A percentile compares a stretch with the other conserved stretches of the same genome.
Evolutionary conservation across 2,329 filamentous ascomycete species (phyloP).

Genomic region (Claviceps spartinae): DNA sequence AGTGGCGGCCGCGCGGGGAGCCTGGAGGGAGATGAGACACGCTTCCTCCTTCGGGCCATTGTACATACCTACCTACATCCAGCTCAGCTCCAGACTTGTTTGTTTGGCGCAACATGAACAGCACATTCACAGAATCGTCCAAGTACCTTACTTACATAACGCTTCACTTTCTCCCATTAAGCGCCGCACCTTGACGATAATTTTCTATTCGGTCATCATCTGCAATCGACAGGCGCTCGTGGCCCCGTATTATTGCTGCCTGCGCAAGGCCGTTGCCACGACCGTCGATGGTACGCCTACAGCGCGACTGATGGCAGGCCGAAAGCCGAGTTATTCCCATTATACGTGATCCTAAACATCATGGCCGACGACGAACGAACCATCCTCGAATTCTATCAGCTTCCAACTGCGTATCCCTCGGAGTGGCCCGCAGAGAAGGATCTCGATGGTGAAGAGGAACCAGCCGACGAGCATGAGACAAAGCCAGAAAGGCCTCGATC

Average conservation of each 20-base stretch:
- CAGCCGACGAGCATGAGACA: slow-evolving; percentile 39
- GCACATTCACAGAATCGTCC: not conserved
- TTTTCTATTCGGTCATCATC: not conserved
- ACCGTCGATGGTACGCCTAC: not conserved
- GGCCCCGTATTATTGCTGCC: not conserved
- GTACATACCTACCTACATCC: no score
- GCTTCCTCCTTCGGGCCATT: no score
- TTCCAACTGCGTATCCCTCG: slow-evolving; percentile 62
- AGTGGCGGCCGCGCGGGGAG: no score
- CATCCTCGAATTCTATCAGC: slow-evolving; percentile 80
- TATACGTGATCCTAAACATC: slow-evolving; percentile 7
- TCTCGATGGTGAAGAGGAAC: slow-evolving; percentile 54
- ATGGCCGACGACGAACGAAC: slow-evolving; percentile 62
- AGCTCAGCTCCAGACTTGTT: not conserved
- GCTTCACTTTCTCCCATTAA: no score
- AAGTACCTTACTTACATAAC: not conserved
- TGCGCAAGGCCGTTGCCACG: not conserved
- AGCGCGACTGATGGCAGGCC: slow-evolving; percentile 2
- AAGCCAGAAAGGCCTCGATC: slow-evolving; percentile 52
- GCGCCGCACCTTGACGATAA: not conserved
- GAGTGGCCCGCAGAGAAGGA: slow-evolving; percentile 79
- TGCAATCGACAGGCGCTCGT: not conserved
- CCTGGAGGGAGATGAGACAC: not conserved
- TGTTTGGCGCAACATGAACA: not conserved
- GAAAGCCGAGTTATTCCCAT: not conserved